Percentiles rank a stretch among this genome's conserved stretches.
Evolutionary conservation across 2,329 filamentous ascomycete genomes (phyloP).

Genomic region (Talaromyces sp.): DNA sequence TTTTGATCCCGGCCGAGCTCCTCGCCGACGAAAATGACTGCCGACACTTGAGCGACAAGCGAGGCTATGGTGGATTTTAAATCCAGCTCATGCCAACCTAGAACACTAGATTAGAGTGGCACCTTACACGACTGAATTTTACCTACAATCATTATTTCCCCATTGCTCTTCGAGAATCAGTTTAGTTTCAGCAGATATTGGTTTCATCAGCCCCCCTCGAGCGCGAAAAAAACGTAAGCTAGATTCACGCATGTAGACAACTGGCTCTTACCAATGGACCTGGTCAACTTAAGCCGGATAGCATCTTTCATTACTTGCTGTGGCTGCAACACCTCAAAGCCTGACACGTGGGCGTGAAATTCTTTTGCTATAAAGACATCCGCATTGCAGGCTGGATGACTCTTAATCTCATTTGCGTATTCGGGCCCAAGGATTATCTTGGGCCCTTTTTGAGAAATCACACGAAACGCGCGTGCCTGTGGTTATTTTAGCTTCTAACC

Average conservation of each 20-base stretch:
- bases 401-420: background rate
- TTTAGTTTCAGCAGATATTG: background rate
- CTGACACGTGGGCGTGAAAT: background rate
- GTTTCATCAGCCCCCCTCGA: background rate
- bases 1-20: background rate
- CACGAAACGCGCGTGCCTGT: background rate
- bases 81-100: background rate
- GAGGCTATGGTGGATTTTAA: background rate
- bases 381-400: background rate
- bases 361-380: background rate
- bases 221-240: background rate
- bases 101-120: background rate
- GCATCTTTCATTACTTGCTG: background rate
- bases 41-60: background rate
- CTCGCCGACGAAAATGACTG: background rate
- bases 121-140: background rate
- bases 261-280: background rate
- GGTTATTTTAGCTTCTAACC: background rate
- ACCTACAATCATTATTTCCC: conserved; percentile 5
- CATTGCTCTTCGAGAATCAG: conserved; percentile 10
- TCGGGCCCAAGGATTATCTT: background rate
- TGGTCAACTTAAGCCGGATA: background rate
- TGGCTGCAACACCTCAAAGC: background rate
- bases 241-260: background rate
- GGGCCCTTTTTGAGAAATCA: background rate